Percentiles rank a stretch among this genome's conserved stretches.
phyloP scores from a whole-genome alignment of 225 moss, liverwort and hornwort species.

The Straminergon stramineum region DNA sequence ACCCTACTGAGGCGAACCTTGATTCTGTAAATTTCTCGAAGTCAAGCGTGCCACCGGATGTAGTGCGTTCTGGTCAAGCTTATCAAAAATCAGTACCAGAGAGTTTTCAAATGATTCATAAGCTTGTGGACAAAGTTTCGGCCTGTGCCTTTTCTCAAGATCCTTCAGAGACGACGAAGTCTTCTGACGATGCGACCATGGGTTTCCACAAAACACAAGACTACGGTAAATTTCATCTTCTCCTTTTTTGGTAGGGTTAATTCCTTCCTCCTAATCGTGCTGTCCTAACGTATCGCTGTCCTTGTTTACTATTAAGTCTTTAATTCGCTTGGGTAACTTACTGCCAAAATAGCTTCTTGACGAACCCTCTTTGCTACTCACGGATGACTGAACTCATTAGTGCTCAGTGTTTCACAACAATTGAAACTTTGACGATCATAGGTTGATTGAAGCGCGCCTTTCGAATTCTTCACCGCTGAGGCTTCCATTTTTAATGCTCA shows the following conservation, averaged over 20 bases:
- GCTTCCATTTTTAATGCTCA: neutral
- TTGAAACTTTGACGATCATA: neutral
- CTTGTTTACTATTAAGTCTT: neutral
- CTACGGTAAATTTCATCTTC: constrained; percentile 7
- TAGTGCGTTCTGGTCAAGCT: constrained; percentile 13
- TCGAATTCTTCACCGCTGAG: neutral
- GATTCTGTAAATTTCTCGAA: neutral
- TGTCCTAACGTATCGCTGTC: neutral
- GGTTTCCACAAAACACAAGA: constrained; percentile 17
- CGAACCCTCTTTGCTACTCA: neutral
- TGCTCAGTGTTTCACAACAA: neutral
- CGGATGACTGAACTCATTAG: neutral
- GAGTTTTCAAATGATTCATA: constrained; percentile 33
- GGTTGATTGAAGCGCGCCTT: neutral
- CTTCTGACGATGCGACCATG: constrained; percentile 1
- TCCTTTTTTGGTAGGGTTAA: neutral
- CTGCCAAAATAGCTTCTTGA: neutral
- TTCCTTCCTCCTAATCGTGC: neutral
- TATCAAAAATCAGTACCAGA: constrained; percentile 23
- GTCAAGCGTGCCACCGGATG: constrained; percentile 14
- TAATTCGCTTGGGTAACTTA: neutral
- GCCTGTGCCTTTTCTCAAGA: constrained; percentile 10
- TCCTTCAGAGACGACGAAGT: constrained; percentile 6
- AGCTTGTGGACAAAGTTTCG: constrained; percentile 30
- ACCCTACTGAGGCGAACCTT: neutral